phyloP scores from a whole-genome alignment of 2,329 filamentous ascomycete genomes.

The Cytospora piceicola region DNA sequence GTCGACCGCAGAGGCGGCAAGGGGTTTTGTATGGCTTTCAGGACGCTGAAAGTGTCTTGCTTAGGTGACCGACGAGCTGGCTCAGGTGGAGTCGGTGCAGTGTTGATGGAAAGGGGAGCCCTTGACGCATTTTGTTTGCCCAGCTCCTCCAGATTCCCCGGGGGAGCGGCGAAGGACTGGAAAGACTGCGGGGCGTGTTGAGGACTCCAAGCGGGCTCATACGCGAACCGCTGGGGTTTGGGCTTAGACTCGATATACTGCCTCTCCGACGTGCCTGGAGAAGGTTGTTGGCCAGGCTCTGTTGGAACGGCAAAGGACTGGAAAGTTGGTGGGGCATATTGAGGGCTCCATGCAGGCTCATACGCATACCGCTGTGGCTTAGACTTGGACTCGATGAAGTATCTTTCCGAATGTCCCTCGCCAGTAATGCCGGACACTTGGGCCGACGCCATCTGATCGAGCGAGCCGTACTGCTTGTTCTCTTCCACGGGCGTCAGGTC shows the following conservation, averaged over 20 bases:
- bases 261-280: background rate
- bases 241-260: slow-evolving; percentile 26
- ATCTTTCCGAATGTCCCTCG: background rate
- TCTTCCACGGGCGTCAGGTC: slow-evolving; percentile 18
- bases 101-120: slow-evolving; percentile 19
- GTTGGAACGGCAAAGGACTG: background rate
- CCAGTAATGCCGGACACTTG: slow-evolving; percentile 6
- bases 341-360: slow-evolving; percentile 12
- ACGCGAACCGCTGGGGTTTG: slow-evolving; percentile 7
- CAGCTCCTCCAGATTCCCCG: background rate
- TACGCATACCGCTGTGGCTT: slow-evolving; percentile 11
- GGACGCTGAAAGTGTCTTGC: slow-evolving; percentile 12
- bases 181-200: slow-evolving; percentile 2
- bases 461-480: slow-evolving; percentile 35
- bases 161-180: slow-evolving; percentile 3
- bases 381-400: slow-evolving; percentile 28
- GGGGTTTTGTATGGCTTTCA: slow-evolving; percentile 7
- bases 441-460: slow-evolving; percentile 30
- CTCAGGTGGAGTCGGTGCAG: slow-evolving; percentile 11
- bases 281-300: background rate
- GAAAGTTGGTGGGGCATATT: slow-evolving; percentile 5
- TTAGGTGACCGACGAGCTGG: slow-evolving; percentile 24
- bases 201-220: slow-evolving; percentile 16
- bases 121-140: background rate
- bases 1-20: background rate